A percentile compares a stretch with the other conserved stretches of the same genome.
Evolutionary conservation across 352 stramenopile genomes (phyloP).

Genomic region (Phytopythium montanum): DNA sequence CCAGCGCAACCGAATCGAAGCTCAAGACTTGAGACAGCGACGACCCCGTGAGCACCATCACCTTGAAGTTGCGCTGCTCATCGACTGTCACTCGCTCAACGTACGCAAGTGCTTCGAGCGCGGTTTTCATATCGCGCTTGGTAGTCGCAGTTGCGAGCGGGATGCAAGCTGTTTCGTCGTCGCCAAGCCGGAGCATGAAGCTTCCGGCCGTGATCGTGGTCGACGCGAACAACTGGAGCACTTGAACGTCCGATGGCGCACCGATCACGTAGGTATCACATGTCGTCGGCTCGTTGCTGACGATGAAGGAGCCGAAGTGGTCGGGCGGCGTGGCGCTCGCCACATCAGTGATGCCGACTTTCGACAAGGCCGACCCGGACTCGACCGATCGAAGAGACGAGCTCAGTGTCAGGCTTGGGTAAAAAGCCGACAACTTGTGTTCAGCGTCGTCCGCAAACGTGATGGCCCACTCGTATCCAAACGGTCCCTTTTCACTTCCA

Average conservation of each 20-base stretch:
- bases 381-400: conserved; percentile 51
- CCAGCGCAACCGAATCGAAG: conserved; percentile 20
- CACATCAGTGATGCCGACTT: conserved; percentile 20
- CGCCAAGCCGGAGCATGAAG: conserved; percentile 54
- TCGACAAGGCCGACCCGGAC: conserved; percentile 15
- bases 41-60: conserved; percentile 42
- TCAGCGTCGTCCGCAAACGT: conserved; percentile 41
- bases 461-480: conserved; percentile 69
- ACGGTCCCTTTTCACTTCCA: conserved; percentile 33
- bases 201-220: conserved; percentile 54
- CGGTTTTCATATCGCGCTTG: conserved; percentile 30
- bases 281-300: conserved; percentile 42
- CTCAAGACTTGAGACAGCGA: conserved; percentile 34
- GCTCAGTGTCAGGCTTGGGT: conserved; percentile 47
- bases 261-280: conserved; percentile 73
- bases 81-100: conserved; percentile 46
- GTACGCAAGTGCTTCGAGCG: conserved; percentile 35
- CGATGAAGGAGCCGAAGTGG: conserved; percentile 47
- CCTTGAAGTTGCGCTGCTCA: conserved; percentile 57
- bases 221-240: conserved; percentile 63
- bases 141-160: conserved; percentile 22
- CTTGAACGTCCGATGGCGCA: conserved; percentile 50
- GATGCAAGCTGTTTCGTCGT: conserved; percentile 51
- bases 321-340: conserved; percentile 21
- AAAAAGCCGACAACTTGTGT: conserved; percentile 12